Percentiles rank a stretch among this genome's conserved stretches.
phyloP scores from a whole-genome alignment of 169 alveolate genomes.

The Condylostoma magnum region DNA sequence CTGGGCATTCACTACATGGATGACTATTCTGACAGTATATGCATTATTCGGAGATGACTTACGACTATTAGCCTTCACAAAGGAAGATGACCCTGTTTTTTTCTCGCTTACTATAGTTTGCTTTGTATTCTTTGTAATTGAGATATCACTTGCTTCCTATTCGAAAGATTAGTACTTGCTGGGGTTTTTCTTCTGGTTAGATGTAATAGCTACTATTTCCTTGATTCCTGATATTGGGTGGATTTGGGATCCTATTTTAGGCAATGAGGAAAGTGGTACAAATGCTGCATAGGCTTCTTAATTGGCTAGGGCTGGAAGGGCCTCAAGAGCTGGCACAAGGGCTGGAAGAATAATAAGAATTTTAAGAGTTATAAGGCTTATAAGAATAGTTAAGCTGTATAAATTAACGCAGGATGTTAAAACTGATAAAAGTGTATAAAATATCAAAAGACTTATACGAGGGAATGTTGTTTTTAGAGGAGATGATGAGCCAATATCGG shows the following conservation, averaged over 20 bases:
- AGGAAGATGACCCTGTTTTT: constrained; percentile 49
- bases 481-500: no score
- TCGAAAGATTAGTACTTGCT: constrained; percentile 57
- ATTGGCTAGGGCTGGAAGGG: constrained; percentile 68
- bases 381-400: constrained; percentile 72
- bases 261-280: constrained; percentile 25
- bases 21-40: constrained; percentile 61
- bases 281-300: constrained; percentile 33
- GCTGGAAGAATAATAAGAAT: constrained; percentile 78
- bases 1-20: constrained; percentile 18
- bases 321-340: constrained; percentile 64
- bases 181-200: constrained; percentile 80
- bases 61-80: constrained; percentile 24
- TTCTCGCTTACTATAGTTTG: constrained; percentile 34
- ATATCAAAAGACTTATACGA: no score
- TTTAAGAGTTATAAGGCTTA: constrained; percentile 70
- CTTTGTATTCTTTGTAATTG: constrained; percentile 53
- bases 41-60: constrained; percentile 80
- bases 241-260: constrained; percentile 55
- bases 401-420: constrained; percentile 19
- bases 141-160: constrained; percentile 52
- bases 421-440: not conserved
- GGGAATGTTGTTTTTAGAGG: no score
- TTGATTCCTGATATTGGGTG: constrained; percentile 79
- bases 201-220: constrained; percentile 67